phyloP scores from a whole-genome alignment of 331 rosid genomes.

The Stylosanthes scabra region DNA sequence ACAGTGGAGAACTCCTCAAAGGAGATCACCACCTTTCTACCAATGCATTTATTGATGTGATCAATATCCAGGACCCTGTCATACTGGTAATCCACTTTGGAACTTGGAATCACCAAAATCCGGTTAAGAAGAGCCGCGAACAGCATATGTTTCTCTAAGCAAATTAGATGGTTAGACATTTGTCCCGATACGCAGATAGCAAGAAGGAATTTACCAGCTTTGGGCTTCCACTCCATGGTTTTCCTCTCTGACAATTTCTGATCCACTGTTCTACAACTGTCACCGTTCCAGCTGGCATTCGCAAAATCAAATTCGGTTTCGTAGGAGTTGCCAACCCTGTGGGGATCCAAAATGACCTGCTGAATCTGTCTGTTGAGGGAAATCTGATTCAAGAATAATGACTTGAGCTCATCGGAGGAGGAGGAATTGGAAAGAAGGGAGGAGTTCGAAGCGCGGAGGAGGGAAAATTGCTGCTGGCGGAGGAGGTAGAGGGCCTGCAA shows the following conservation, averaged over 20 bases:
- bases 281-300: slow-evolving; percentile 48
- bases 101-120: slow-evolving; percentile 76
- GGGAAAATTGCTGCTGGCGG: slow-evolving; percentile 65
- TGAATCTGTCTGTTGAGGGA: slow-evolving; percentile 75
- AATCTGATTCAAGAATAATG: slow-evolving; percentile 60
- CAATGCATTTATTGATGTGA: slow-evolving; percentile 68
- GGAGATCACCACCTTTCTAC: slow-evolving; percentile 64
- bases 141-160: slow-evolving; percentile 93
- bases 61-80: slow-evolving; percentile 78
- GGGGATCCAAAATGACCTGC: slow-evolving; percentile 59
- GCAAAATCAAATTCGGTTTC: slow-evolving; percentile 36
- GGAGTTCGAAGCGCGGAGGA: slow-evolving; percentile 63
- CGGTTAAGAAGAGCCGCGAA: slow-evolving; percentile 82
- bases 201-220: slow-evolving; percentile 59
- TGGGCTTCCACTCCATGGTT: slow-evolving; percentile 83
- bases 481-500: slow-evolving; percentile 71
- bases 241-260: slow-evolving; percentile 54
- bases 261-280: slow-evolving; percentile 61
- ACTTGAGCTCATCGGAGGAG: slow-evolving; percentile 48
- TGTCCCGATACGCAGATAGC: slow-evolving; percentile 83
- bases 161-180: slow-evolving; percentile 87
- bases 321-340: slow-evolving; percentile 43
- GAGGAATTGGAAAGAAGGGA: slow-evolving; percentile 17
- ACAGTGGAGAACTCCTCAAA: slow-evolving; percentile 70
- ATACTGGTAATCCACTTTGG: slow-evolving; percentile 68